phyloP scores from a whole-genome alignment of 495 filamentous ascomycete genomes.

The Penicillium antarcticum region DNA sequence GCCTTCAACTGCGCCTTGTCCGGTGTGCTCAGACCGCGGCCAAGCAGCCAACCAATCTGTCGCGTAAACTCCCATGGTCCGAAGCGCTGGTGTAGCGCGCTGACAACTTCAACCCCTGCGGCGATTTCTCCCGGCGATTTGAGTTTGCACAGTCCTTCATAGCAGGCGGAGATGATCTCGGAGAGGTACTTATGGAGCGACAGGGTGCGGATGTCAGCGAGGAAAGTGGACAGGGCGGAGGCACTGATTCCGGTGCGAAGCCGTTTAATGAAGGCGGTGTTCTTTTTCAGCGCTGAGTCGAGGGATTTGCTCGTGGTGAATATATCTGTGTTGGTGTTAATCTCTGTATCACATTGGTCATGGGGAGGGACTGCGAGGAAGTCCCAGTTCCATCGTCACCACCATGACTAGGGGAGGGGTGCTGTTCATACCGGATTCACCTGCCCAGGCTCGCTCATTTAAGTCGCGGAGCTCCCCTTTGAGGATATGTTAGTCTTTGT shows the following conservation, averaged over 20 bases:
- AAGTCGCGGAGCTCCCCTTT: constrained; percentile 85
- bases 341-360: neutral
- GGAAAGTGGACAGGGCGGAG: constrained; percentile 72
- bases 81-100: constrained; percentile 94
- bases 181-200: constrained; percentile 97
- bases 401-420: neutral
- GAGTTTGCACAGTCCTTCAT: constrained; percentile 88
- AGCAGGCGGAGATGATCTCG: constrained; percentile 96
- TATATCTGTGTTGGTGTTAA: constrained; percentile 53
- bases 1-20: constrained; percentile 82
- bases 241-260: constrained; percentile 84
- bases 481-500: constrained; percentile 13
- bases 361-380: neutral
- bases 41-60: constrained; percentile 89
- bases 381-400: neutral
- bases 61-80: constrained; percentile 86
- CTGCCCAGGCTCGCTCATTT: constrained; percentile 84
- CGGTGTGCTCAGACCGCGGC: constrained; percentile 86
- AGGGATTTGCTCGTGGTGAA: constrained; percentile 77
- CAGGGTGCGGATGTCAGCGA: constrained; percentile 87
- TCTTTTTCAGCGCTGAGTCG: constrained; percentile 97
- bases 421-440: constrained; percentile 65
- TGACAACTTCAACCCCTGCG: constrained; percentile 87
- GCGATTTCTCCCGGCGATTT: constrained; percentile 88
- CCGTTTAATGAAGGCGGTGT: constrained; percentile 97